phyloP scores from a whole-genome alignment of 805 yeast species.

The Sugiyamaella mastotermitis region DNA sequence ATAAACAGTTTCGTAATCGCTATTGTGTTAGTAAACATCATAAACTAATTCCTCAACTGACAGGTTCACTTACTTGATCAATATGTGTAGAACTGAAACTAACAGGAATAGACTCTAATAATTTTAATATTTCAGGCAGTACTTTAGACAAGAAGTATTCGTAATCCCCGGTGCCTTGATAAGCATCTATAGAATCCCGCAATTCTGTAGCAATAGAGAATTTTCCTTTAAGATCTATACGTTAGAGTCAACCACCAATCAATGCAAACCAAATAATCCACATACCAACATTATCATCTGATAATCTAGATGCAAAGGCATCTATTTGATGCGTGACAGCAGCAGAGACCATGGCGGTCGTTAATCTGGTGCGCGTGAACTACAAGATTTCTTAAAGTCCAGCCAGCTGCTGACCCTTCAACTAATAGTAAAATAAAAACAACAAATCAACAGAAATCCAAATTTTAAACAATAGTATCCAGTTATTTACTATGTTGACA shows the following conservation, averaged over 20 bases:
- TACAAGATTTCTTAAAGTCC: no score
- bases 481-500: no score
- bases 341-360: no score
- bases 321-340: constrained; percentile 44
- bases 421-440: no score
- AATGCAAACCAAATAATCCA: constrained; percentile 4
- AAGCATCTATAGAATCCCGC: constrained; percentile 79
- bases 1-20: constrained; percentile 65
- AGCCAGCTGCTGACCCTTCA: no score
- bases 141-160: constrained; percentile 64
- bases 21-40: constrained; percentile 25
- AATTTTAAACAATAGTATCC: no score
- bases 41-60: neutral
- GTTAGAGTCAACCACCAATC: neutral
- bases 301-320: constrained; percentile 57
- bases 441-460: no score
- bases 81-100: constrained; percentile 58
- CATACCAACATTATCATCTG: constrained; percentile 37
- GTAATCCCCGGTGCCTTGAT: constrained; percentile 76
- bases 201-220: constrained; percentile 73
- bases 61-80: constrained; percentile 38
- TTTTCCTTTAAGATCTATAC: constrained; percentile 50
- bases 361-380: no score
- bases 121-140: constrained; percentile 61
- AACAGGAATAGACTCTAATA: constrained; percentile 65